Percentiles rank a stretch among this genome's conserved stretches.
Conservation (phyloP, 2,329 filamentous ascomycete genomes). For the Verticillium tricorpus region DNA sequence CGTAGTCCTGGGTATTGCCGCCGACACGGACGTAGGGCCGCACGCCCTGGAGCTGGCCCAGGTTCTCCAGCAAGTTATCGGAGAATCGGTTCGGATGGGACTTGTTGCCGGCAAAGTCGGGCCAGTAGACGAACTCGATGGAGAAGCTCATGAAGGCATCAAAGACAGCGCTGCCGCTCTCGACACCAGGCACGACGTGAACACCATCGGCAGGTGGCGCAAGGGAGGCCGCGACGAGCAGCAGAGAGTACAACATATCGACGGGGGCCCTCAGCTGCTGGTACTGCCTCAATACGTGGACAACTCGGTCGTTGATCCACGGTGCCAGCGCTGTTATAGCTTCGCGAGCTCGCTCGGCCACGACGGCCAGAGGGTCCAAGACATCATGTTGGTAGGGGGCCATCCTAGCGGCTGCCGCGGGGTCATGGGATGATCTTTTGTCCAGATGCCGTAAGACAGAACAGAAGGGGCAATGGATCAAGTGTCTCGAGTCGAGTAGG, state of each 20-base stretch:
- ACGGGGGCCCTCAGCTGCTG: neutral
- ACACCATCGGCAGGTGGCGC: neutral
- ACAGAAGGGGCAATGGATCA: neutral
- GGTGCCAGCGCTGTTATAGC: neutral
- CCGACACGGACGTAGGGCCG: constrained; percentile 60
- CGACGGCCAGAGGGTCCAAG: neutral
- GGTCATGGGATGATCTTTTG: neutral
- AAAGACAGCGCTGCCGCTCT: constrained; percentile 6
- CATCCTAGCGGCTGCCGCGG: neutral
- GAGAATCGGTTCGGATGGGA: constrained; percentile 56
- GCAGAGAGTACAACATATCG: neutral
- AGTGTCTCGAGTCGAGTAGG: neutral
- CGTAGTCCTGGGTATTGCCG: constrained; percentile 65
- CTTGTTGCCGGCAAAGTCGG: constrained; percentile 48
- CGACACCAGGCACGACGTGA: constrained; percentile 4
- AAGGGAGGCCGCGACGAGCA: neutral
- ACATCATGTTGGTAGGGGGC: neutral
- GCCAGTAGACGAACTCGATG: constrained; percentile 47
- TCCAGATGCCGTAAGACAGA: neutral
- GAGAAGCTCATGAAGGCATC: constrained; percentile 47
- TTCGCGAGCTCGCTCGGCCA: neutral
- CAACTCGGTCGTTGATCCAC: neutral
- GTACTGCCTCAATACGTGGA: neutral
- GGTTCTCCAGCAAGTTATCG: constrained; percentile 53
- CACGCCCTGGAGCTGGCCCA: constrained; percentile 47